Percentiles rank a stretch among this genome's conserved stretches.
Conservation (phyloP, 116 monocot species). For the Phalaenopsis hybrid region DNA sequence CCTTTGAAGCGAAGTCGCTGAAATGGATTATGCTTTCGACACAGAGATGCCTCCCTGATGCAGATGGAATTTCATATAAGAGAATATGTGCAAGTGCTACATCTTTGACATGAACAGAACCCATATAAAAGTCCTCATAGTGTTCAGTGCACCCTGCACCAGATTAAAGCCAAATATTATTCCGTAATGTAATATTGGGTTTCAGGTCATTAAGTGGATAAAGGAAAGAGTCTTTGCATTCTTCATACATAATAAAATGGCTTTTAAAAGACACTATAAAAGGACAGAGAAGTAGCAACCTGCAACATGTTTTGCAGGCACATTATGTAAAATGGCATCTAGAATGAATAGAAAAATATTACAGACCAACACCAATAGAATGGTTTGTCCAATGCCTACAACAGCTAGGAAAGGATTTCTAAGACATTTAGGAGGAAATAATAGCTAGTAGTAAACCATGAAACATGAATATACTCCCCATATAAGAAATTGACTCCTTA, state of each 20-base stretch:
- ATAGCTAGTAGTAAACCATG: too few species aligned
- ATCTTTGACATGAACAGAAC: conserved; percentile 90
- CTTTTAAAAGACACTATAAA: background rate
- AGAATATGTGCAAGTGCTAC: conserved; percentile 84
- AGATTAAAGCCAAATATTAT: background rate
- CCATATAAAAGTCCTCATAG: conserved; percentile 71
- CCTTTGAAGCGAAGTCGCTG: conserved; percentile 76
- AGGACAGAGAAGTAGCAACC: too few species aligned
- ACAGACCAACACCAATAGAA: too few species aligned
- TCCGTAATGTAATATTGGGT: background rate
- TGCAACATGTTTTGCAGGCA: too few species aligned
- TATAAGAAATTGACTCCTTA: too few species aligned
- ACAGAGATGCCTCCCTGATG: conserved; percentile 82
- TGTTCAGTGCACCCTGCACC: conserved; percentile 62
- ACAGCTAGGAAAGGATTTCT: too few species aligned
- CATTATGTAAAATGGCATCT: too few species aligned
- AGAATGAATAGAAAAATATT: too few species aligned
- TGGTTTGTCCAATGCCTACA: too few species aligned
- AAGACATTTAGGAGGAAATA: too few species aligned
- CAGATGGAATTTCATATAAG: conserved; percentile 63
- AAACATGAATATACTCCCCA: too few species aligned
- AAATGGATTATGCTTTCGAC: conserved; percentile 62
- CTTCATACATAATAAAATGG: background rate
- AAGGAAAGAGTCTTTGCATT: background rate
- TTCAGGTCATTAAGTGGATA: background rate